Conservation (phyloP, 495 filamentous ascomycete species). For the Aspergillus biplanus region DNA sequence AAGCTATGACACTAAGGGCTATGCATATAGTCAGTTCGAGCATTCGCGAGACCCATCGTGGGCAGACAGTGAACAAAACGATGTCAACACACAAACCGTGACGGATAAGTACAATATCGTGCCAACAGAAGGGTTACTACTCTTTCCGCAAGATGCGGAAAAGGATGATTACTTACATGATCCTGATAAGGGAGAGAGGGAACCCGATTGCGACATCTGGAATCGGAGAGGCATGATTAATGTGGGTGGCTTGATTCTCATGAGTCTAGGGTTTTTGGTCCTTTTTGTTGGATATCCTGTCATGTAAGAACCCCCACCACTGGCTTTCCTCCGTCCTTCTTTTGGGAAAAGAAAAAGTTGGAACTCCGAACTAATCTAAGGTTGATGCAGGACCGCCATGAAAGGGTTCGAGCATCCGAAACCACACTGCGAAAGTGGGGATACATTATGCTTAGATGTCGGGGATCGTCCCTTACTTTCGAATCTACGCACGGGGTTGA, state of each 20-base stretch:
- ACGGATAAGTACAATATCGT: conserved; percentile 79
- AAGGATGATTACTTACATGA: conserved; percentile 80
- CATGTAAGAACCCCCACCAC: conserved; percentile 55
- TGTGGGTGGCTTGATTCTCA: conserved; percentile 63
- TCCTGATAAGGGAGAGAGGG: conserved; percentile 67
- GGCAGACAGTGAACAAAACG: conserved; percentile 65
- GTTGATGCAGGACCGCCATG: conserved; percentile 58
- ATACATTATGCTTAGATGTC: conserved; percentile 61
- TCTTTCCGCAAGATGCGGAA: conserved; percentile 78
- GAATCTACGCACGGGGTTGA: conserved; percentile 62
- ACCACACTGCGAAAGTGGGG: conserved; percentile 41
- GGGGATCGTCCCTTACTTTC: conserved; percentile 59
- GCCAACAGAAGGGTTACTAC: conserved; percentile 68
- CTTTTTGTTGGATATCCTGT: conserved; percentile 77
- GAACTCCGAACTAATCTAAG: background rate
- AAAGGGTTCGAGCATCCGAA: conserved; percentile 33
- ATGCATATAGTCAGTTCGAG: conserved; percentile 43
- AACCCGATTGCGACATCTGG: conserved; percentile 69
- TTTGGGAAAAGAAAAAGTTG: background rate
- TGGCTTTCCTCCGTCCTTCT: background rate
- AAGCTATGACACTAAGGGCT: conserved; percentile 56
- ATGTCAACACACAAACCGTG: conserved; percentile 76
- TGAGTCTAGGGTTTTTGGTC: conserved; percentile 64
- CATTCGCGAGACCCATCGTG: conserved; percentile 65
- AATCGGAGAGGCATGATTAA: conserved; percentile 69